Conservation (phyloP, 140 eudicot genomes). For the Erigeron philadelphicus region DNA sequence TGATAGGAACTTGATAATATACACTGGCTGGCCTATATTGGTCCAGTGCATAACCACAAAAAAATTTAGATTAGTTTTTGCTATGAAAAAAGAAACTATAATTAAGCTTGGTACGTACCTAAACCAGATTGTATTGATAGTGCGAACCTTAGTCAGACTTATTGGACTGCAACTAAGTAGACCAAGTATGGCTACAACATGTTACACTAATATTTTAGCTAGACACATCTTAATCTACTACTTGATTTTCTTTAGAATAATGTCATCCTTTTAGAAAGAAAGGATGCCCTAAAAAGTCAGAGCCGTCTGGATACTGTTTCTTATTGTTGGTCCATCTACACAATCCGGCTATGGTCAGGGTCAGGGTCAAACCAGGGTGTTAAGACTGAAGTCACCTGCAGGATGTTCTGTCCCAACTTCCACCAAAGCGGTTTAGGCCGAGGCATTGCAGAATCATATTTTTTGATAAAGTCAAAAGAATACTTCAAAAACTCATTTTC, state of each 20-base stretch:
- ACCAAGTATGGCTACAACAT: neutral
- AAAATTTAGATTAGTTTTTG: neutral
- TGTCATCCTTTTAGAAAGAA: neutral
- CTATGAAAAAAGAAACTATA: neutral
- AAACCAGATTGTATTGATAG: neutral
- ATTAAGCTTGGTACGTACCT: neutral
- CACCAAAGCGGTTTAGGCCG: neutral
- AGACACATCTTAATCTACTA: neutral
- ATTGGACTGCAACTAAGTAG: neutral
- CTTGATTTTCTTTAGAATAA: neutral
- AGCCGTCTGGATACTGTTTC: conserved; percentile 1
- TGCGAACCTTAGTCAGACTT: neutral
- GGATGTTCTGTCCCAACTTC: neutral
- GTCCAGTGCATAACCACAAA: neutral
- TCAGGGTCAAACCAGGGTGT: neutral
- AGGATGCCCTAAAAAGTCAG: neutral
- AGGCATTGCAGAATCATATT: neutral
- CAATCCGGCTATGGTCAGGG: conserved; percentile 5
- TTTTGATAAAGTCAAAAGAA: neutral
- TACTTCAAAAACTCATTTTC: conserved; percentile 8
- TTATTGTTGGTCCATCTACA: neutral
- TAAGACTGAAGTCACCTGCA: neutral
- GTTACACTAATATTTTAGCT: neutral
- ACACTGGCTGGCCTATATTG: neutral
- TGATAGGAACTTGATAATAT: neutral